Conservation (phyloP, 805 yeast species). For the Wickerhamiella kurtzmanii region DNA sequence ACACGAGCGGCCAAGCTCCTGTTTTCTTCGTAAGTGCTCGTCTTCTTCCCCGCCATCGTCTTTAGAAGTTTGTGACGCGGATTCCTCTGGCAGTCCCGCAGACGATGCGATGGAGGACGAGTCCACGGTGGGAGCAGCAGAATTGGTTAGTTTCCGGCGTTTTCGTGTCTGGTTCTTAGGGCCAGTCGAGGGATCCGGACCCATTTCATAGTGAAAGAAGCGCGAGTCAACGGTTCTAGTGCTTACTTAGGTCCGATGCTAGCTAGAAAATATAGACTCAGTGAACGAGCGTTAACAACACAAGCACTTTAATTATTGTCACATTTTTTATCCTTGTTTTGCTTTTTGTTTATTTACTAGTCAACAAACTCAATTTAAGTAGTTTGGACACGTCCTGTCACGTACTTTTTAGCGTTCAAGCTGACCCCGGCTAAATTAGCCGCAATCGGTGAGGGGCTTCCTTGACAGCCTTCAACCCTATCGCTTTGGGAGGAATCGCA, state of each 20-base stretch:
- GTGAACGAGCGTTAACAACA: no score
- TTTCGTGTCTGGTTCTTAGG: constrained; percentile 6
- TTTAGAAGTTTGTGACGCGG: background rate
- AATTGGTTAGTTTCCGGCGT: background rate
- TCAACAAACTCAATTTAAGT: no score
- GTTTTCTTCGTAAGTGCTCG: background rate
- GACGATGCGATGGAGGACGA: background rate
- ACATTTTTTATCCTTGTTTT: no score
- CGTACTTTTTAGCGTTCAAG: no score
- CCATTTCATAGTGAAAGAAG: background rate
- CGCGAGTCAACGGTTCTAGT: no score
- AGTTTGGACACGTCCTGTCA: no score
- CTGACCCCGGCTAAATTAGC: background rate
- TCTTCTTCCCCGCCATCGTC: background rate
- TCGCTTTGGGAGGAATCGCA: background rate
- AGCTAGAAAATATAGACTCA: no score
- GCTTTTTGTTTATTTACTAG: no score
- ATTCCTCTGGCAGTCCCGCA: background rate
- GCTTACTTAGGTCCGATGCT: no score
- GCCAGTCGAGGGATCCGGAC: background rate
- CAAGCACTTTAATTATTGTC: no score
- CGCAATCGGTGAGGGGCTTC: no score
- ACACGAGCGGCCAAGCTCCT: constrained; percentile 1
- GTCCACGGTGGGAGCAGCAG: background rate
- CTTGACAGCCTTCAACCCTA: background rate